Base-by-base conservation (phyloP, 805 yeast genomes). In the Scheffersomyces amazonensis region DNA sequence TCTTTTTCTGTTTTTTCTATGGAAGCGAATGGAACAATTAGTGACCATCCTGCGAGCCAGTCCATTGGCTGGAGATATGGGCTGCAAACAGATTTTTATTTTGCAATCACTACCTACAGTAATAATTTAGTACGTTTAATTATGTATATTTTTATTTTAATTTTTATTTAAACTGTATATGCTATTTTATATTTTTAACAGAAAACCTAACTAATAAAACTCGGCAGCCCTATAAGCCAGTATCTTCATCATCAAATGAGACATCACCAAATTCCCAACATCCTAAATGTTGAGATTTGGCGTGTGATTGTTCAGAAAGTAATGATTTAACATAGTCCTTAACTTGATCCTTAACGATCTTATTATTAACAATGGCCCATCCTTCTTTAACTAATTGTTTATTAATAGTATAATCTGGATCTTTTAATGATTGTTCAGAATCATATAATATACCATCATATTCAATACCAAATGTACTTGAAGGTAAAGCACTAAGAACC, bases 201-300 rank as follows among this genome's bases (percentile, higher is more conserved):
- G n/a, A n/a, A n/a, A n/a, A n/a, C n/a, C n/a, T n/a, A n/a, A n/a
- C n/a, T n/a, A n/a, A n/a, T n/a, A n/a, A n/a, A n/a, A n/a, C n/a
- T n/a, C n/a, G 12, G 27, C 12, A 10, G n/a, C n/a, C n/a, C n/a
- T n/a, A n/a, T n/a, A n/a, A n/a, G n/a, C n/a, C 30, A 27, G 30
- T 27, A 17, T 43, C 50, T 23, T 62, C 69, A 4, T 78, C 83
- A 39, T 78, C 83, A 38, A 69, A 78, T 27, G 81, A 74, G 25
- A 84, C 75, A 53, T 83, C 88, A 35, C 90, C 90, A 48, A 76
- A 80, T 59, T 80, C 79, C 90, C 90, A 83, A 54, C 86, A 81
- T 4, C 89, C 89, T 16, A 61, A 51, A 43, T 78, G 80, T 22
- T 50, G 58, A 13, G 58, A 37, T 53, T 71, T 76, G 20, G 88